A percentile compares a stretch with the other conserved stretches of the same genome.
Evolutionary conservation across 208 protist genomes (phyloP).

Genomic region (Trypanosoma conorhini): DNA sequence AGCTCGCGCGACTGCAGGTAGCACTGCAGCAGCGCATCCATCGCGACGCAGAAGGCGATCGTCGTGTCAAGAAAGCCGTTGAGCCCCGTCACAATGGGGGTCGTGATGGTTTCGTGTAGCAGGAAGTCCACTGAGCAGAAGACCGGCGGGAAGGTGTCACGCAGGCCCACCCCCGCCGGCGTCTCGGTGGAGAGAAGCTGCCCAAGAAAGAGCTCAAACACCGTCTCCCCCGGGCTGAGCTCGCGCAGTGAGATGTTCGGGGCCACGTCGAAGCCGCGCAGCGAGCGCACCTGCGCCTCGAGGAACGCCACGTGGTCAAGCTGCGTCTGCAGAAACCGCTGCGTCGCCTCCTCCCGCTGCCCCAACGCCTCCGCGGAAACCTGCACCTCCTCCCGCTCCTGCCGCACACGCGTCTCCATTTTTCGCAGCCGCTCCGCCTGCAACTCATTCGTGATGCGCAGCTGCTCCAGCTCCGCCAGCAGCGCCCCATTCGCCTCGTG

Average conservation of each 20-base stretch:
- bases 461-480: conserved; percentile 67
- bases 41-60: conserved; percentile 79
- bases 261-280: conserved; percentile 78
- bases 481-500: conserved; percentile 80
- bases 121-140: conserved; percentile 91
- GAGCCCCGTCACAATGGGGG: conserved; percentile 71
- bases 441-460: conserved; percentile 73
- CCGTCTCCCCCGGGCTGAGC: conserved; percentile 60
- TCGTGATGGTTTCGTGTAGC: conserved; percentile 89
- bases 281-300: conserved; percentile 82
- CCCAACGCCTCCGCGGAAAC: conserved; percentile 39
- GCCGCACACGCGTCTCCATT: conserved; percentile 26
- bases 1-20: conserved; percentile 85
- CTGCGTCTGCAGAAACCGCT: conserved; percentile 64
- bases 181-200: conserved; percentile 78
- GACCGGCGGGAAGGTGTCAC: conserved; percentile 37
- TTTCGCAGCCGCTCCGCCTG: conserved; percentile 54
- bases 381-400: conserved; percentile 38
- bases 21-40: conserved; percentile 87
- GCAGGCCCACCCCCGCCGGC: conserved; percentile 34
- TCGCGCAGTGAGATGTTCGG: conserved; percentile 45
- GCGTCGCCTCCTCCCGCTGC: conserved; percentile 52
- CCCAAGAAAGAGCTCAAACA: conserved; percentile 91
- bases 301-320: conserved; percentile 84
- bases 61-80: conserved; percentile 92